Base-by-base conservation (phyloP, 2,329 filamentous ascomycete genomes). In the Epichloe amarillans region DNA sequence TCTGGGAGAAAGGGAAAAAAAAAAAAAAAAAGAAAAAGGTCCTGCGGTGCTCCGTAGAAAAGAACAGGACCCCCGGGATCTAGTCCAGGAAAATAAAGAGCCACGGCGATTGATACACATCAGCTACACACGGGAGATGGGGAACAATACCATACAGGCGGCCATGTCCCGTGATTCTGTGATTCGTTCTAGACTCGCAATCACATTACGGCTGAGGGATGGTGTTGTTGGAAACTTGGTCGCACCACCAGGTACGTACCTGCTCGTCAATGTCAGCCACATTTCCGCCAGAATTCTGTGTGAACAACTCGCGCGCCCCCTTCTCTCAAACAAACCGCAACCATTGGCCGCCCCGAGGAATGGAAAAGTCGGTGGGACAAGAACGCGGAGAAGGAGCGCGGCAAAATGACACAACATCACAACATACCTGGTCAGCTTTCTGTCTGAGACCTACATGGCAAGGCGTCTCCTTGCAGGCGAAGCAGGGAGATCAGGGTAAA, bases 141-240 rank as follows among this genome's bases (percentile, higher is more conserved):
- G 17, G 11, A 35, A 33, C 42, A 26, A 44, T 2, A 39, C 48
- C 37, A 44, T n/a, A 17, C 17, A 30, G 23, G 30, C 5, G n/a
- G 30, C 14, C 26, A 17, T 46, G 26, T 23, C 19, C 23, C 26
- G 5, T 33, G 23, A 44, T 41, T 41, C 37, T 33, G 49, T 46
- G 43, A 40, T 46, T 17, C 41, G 37, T 47, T 50, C 49, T 47
- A 50, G 49, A 50, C 49, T 50, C 26, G 42, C 37, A 40, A 17
- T 11, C 14, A 7, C 23, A 11, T 26, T 23, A 12, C 26, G 26
- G 8, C 26, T 30, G 26, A 30, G 26, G 26, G 8, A 30, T 4
- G 26, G 26, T 30, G 7, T 26, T 26, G 26, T 26, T 8, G 26
- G 26, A 30, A 26, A 26, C 7, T 26, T 19, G 37, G 38, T 35